Conservation (phyloP, 176 grass and related monocot genomes). For the Elaeis guineensis region DNA sequence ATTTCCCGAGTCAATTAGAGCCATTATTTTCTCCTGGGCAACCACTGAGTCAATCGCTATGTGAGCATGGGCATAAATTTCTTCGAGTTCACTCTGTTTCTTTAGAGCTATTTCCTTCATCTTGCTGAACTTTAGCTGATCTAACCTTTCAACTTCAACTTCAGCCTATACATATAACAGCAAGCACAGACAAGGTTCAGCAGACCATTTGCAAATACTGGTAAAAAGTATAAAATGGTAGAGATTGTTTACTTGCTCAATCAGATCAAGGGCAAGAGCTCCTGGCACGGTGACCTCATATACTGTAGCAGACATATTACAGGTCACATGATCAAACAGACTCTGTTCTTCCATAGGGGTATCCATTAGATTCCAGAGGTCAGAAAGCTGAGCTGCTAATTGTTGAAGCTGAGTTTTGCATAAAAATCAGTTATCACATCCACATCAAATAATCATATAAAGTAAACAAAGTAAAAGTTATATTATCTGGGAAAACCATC, state of each 20-base stretch:
- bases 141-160: constrained; percentile 73
- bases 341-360: constrained; percentile 70
- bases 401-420: constrained; percentile 73
- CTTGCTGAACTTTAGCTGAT: constrained; percentile 75
- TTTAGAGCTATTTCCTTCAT: constrained; percentile 96
- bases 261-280: constrained; percentile 84
- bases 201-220: too few relatives aligned
- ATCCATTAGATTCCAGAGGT: constrained; percentile 99
- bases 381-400: constrained; percentile 76
- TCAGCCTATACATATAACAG: constrained; percentile 42
- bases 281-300: constrained; percentile 81
- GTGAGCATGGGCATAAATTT: constrained; percentile 71
- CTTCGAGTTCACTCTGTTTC: constrained; percentile 76
- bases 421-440: constrained; percentile 3
- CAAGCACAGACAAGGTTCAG: constrained; percentile 11
- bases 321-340: constrained; percentile 89
- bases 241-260: constrained; percentile 64
- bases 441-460: constrained; percentile 4
- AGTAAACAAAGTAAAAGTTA: too few relatives aligned
- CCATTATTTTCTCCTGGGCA: constrained; percentile 68
- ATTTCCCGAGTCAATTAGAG: constrained; percentile 75
- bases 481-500: too few relatives aligned
- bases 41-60: constrained; percentile 71
- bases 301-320: constrained; percentile 66
- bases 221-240: too few relatives aligned